These are phyloP conservation scores for Trypanosoma theileri DNA, from an alignment of 208 protist species.

Conservation along the genomic window DNA sequence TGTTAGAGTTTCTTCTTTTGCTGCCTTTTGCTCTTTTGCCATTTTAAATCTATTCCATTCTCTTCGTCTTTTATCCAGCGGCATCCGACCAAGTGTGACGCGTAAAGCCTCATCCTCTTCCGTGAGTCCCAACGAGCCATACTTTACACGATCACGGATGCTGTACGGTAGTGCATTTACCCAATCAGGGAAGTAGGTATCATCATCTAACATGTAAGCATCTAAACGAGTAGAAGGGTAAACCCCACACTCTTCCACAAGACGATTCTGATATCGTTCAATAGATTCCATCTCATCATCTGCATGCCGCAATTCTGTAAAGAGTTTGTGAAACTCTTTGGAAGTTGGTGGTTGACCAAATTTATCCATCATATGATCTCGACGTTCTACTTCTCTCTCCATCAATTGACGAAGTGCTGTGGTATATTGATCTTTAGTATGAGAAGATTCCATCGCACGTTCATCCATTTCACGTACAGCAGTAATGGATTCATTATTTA, in stretches of 20 bases:
- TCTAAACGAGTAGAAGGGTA: conserved; percentile 77
- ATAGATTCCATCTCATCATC: conserved; percentile 65
- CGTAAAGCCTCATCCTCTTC: conserved; percentile 87
- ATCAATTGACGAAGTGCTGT: conserved; percentile 46
- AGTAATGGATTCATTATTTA: conserved; percentile 32
- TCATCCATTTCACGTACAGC: conserved; percentile 48
- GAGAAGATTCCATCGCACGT: conserved; percentile 20
- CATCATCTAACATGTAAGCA: conserved; percentile 88
- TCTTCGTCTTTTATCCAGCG: conserved; percentile 54
- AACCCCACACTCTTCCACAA: conserved; percentile 80
- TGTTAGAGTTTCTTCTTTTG: conserved; percentile 71
- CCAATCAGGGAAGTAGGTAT: conserved; percentile 83
- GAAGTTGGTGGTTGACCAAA: conserved; percentile 72
- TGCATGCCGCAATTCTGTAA: conserved; percentile 45
- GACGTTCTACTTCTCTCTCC: conserved; percentile 65
- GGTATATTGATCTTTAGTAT: conserved; percentile 29
- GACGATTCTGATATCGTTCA: conserved; percentile 54
- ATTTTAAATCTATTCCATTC: conserved; percentile 80
- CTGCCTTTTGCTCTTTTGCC: conserved; percentile 72
- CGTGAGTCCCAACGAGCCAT: conserved; percentile 81
- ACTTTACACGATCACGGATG: conserved; percentile 88
- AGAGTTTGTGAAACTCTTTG: conserved; percentile 68
- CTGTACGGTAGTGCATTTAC: conserved; percentile 82
- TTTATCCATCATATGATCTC: conserved; percentile 73
- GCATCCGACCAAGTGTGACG: conserved; percentile 68